Conservation (phyloP, 495 filamentous ascomycete species). For the Talaromyces trachyspermus region DNA sequence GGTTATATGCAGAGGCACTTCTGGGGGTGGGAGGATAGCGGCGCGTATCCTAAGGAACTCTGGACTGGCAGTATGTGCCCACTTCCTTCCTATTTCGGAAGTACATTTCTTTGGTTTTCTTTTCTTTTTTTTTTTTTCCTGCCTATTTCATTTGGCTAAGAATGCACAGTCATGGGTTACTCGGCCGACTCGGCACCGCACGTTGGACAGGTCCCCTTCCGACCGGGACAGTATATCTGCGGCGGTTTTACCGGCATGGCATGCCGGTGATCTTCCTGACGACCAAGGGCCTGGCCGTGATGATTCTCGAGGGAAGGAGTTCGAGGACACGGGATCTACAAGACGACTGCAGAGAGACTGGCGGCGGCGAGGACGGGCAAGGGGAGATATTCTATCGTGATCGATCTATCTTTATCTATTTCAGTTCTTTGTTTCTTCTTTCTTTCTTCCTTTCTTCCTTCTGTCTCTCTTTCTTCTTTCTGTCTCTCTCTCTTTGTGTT, state of each 20-base stretch:
- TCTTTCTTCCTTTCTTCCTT: too few relatives aligned
- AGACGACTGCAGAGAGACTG: background rate
- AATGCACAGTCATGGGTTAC: slow-evolving; percentile 31
- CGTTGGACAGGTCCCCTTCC: slow-evolving; percentile 35
- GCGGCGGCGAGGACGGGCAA: too few relatives aligned
- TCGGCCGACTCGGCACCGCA: slow-evolving; percentile 36
- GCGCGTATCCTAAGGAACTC: slow-evolving; percentile 33
- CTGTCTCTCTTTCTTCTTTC: too few relatives aligned
- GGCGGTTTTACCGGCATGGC: slow-evolving; percentile 44
- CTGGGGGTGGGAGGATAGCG: slow-evolving; percentile 41
- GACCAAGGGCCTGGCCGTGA: slow-evolving; percentile 37
- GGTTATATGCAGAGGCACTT: slow-evolving; percentile 42
- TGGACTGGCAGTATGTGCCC: slow-evolving; percentile 47
- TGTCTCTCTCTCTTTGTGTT: too few relatives aligned
- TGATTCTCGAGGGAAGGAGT: slow-evolving; percentile 28
- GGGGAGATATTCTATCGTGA: too few relatives aligned
- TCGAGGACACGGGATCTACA: slow-evolving; percentile 30
- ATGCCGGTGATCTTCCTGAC: slow-evolving; percentile 43
- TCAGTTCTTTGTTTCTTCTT: too few relatives aligned
- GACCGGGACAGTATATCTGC: slow-evolving; percentile 32
- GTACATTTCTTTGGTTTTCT: too few relatives aligned
- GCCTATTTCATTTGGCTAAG: too few relatives aligned
- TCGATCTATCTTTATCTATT: too few relatives aligned
- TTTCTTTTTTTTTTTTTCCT: background rate
- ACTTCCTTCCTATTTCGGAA: too few relatives aligned